Evolutionary conservation across 805 yeast species (phyloP).

Genomic region (Candida sanyiensis): DNA sequence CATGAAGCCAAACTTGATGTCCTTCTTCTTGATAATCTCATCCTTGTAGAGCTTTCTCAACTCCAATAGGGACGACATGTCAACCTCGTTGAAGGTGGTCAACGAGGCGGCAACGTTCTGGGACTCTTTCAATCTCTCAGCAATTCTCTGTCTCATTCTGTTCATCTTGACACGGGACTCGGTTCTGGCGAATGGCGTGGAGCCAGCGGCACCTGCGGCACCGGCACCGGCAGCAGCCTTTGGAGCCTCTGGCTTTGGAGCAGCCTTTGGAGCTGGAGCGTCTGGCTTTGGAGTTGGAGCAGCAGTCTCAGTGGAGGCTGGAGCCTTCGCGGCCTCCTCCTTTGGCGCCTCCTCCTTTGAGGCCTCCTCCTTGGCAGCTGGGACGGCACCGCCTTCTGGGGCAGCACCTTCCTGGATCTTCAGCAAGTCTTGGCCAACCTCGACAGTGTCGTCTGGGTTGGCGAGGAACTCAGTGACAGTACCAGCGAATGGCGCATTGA

Average conservation of each 20-base stretch:
- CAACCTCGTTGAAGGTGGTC: slow-evolving; percentile 97
- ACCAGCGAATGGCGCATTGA: slow-evolving; percentile 90
- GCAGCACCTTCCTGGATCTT: slow-evolving; percentile 76
- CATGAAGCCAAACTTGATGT: slow-evolving; percentile 97
- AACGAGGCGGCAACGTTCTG: slow-evolving; percentile 98
- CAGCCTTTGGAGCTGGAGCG: slow-evolving; percentile 35
- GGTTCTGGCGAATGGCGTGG: slow-evolving; percentile 62
- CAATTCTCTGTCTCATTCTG: slow-evolving; percentile 98
- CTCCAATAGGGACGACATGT: slow-evolving; percentile 86
- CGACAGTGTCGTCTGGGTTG: slow-evolving; percentile 84
- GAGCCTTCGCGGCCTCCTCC: slow-evolving; percentile 15
- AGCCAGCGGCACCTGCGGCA: slow-evolving; percentile 22
- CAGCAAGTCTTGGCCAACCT: slow-evolving; percentile 89
- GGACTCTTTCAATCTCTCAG: slow-evolving; percentile 98
- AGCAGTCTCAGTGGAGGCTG: slow-evolving; percentile 16
- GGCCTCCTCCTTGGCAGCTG: slow-evolving; percentile 20
- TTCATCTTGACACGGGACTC: slow-evolving; percentile 96
- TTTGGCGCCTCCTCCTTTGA: slow-evolving; percentile 4
- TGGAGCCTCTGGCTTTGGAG: slow-evolving; percentile 14
- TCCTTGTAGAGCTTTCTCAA: slow-evolving; percentile 97
- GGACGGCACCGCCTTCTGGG: slow-evolving; percentile 51
- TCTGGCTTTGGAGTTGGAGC: slow-evolving; percentile 29
- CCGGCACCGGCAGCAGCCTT: slow-evolving; percentile 17
- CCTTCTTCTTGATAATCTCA: slow-evolving; percentile 88
- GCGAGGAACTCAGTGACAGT: slow-evolving; percentile 80